Evolutionary conservation across 192 early-diverging fungal genomes (phyloP).

Genomic region (Chytriomyces sp.): DNA sequence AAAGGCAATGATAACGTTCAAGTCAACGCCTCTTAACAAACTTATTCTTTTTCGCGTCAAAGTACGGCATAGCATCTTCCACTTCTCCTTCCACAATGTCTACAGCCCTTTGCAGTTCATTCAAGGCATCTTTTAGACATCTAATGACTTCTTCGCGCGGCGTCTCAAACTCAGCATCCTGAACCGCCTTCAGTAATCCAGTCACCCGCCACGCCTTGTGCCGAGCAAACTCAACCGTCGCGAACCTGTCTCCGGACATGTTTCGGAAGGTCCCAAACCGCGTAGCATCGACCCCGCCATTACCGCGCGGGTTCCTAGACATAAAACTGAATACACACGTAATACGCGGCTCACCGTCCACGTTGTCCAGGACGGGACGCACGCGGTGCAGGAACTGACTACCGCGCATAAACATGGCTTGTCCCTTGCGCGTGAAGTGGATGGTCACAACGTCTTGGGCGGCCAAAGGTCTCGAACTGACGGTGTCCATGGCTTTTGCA

Average conservation of each 20-base stretch:
- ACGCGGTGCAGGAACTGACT: neutral
- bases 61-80: slow-evolving; percentile 3
- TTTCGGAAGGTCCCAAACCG: neutral
- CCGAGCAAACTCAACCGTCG: neutral
- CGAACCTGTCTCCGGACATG: neutral
- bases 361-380: neutral
- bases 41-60: neutral
- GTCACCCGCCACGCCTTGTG: neutral
- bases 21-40: neutral
- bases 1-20: no score
- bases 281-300: neutral
- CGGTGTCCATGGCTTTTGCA: neutral
- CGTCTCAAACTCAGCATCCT: neutral
- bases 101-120: neutral
- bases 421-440: neutral
- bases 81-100: neutral
- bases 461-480: neutral
- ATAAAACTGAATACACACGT: neutral
- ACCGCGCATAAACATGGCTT: slow-evolving; percentile 9
- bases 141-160: neutral
- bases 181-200: neutral
- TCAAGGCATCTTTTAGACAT: neutral
- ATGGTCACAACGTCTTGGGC: neutral
- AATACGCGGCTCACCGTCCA: neutral
- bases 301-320: neutral